Evolutionary conservation across 2,329 filamentous ascomycete species (phyloP).

Genomic region (Dactylellina parvicollis): DNA sequence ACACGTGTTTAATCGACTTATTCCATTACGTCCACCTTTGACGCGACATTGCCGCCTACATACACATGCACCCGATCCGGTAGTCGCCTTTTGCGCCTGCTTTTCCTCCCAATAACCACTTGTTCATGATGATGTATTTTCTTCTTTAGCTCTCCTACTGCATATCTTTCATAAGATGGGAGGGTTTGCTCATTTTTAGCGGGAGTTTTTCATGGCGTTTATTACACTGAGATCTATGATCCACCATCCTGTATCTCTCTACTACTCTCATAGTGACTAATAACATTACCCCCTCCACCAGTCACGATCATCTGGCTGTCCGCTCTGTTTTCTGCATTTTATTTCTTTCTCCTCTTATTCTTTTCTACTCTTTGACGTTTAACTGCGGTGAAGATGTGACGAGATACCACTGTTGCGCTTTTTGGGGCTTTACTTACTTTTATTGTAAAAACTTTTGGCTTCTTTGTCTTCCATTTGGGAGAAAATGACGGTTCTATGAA

Average conservation of each 20-base stretch:
- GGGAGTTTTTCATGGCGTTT: constrained; percentile 51
- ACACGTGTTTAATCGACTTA: not conserved
- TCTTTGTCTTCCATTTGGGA: constrained; percentile 2
- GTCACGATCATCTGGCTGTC: not conserved
- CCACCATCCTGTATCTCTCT: constrained; percentile 34
- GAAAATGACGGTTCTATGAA: not conserved
- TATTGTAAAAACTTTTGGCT: constrained; percentile 24
- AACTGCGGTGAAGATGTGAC: constrained; percentile 23
- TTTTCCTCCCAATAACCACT: constrained; percentile 1
- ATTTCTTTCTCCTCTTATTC: not conserved
- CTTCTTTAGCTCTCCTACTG: constrained; percentile 24
- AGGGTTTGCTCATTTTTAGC: constrained; percentile 51
- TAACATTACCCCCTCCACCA: constrained; percentile 4
- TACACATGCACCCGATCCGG: not conserved
- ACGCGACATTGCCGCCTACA: not conserved
- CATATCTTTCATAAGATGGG: constrained; percentile 33
- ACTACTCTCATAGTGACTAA: constrained; percentile 44
- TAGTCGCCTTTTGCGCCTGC: not conserved
- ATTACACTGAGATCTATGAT: constrained; percentile 16
- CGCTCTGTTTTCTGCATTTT: not conserved
- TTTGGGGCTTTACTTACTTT: not conserved
- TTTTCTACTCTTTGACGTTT: not conserved
- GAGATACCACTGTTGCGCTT: constrained; percentile 24
- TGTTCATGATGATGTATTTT: constrained; percentile 47
- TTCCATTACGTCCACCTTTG: not conserved